Conservation (phyloP, 305 asterid genomes). For the Ajuga reptans region DNA sequence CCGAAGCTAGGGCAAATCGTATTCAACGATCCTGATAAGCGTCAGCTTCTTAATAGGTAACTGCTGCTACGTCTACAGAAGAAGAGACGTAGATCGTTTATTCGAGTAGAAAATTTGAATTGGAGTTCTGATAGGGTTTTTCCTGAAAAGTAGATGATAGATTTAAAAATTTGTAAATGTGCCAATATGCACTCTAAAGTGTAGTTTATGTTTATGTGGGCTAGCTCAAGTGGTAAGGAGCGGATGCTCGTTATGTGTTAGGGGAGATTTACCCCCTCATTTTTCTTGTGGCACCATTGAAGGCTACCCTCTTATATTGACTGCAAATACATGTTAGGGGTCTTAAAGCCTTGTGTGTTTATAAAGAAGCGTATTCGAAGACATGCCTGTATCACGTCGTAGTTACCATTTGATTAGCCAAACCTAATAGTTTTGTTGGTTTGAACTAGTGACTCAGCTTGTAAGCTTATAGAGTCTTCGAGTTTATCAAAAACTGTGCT, state of each 20-base stretch:
- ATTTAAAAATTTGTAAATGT: not conserved
- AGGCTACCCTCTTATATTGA: not conserved
- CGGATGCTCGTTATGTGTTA: too few species aligned
- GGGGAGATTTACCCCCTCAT: not conserved
- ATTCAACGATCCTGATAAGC: conserved; percentile 60
- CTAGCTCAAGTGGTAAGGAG: too few species aligned
- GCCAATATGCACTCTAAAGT: not conserved
- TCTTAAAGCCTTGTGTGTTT: not conserved
- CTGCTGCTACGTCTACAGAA: not conserved
- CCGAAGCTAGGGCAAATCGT: conserved; percentile 78
- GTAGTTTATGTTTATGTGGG: not conserved
- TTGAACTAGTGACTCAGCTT: not conserved
- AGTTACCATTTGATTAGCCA: not conserved
- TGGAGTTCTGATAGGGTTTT: not conserved
- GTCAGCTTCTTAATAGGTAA: conserved; percentile 88
- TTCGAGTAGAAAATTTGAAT: not conserved
- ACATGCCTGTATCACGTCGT: not conserved
- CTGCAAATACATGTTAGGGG: not conserved
- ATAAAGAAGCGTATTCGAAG: not conserved
- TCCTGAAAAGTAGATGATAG: not conserved
- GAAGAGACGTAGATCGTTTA: not conserved
- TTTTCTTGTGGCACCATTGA: not conserved
- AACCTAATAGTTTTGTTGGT: not conserved
- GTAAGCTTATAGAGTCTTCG: not conserved
- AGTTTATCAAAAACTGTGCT: not conserved